phyloP scores from a whole-genome alignment of 148 eudicot genomes.

The Diospyros kaki region DNA sequence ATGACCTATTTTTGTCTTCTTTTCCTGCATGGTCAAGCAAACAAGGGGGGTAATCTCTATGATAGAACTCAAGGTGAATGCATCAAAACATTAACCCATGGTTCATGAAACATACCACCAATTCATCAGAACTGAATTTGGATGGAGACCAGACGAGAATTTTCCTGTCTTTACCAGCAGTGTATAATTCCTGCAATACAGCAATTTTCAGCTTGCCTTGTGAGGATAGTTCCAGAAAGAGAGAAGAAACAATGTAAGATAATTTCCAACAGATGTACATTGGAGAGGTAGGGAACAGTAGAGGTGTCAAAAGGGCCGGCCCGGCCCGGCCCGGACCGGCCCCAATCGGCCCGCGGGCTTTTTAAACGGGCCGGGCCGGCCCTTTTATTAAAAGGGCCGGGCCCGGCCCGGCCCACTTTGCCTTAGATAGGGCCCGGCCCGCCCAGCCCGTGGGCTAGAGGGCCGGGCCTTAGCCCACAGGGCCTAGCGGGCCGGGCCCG shows the following conservation, averaged over 20 bases:
- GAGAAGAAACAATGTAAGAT: not conserved
- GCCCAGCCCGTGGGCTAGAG: too few species aligned
- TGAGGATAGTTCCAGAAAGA: not conserved
- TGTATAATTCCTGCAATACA: conserved; percentile 71
- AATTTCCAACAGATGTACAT: not conserved
- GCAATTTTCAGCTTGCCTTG: not conserved
- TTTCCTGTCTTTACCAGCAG: conserved; percentile 88
- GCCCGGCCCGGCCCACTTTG: too few species aligned
- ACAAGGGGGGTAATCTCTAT: conserved; percentile 1
- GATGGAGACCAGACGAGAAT: conserved; percentile 94
- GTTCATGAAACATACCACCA: conserved; percentile 49
- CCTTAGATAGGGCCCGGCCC: too few species aligned
- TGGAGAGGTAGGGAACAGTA: not conserved
- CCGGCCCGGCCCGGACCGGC: too few species aligned
- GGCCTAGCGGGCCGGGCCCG: too few species aligned
- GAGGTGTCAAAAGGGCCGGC: too few species aligned
- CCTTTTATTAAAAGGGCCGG: too few species aligned
- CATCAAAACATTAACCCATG: too few species aligned
- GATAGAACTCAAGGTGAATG: not conserved
- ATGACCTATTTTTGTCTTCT: conserved; percentile 32
- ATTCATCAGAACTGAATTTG: conserved; percentile 40
- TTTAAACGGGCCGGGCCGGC: too few species aligned
- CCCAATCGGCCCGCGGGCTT: too few species aligned
- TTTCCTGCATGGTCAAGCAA: conserved; percentile 43
- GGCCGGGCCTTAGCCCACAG: too few species aligned